A percentile compares a stretch with the other conserved stretches of the same genome.
Conservation (phyloP, 78 protist genomes). For the Dictyostelium capitatum region DNA sequence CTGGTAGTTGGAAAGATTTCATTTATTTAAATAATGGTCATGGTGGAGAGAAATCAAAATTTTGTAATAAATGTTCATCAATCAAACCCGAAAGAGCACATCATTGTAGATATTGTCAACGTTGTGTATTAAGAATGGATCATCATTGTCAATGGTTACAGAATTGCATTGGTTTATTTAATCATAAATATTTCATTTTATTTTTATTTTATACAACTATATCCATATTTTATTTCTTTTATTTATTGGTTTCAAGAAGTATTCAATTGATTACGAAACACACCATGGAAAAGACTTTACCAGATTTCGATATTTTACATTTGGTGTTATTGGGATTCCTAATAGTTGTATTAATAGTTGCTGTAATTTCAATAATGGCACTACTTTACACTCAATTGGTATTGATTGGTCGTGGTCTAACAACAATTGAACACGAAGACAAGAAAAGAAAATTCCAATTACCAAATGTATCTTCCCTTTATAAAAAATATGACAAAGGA, state of each 20-base stretch:
- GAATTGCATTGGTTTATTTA: constrained; percentile 87
- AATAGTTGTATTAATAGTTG: constrained; percentile 26
- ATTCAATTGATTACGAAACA: constrained; percentile 13
- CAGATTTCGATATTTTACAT: constrained; percentile 38
- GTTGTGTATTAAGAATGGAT: constrained; percentile 88
- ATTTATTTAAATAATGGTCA: constrained; percentile 39
- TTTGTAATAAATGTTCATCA: constrained; percentile 71
- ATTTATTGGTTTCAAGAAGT: constrained; percentile 29
- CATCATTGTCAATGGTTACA: constrained; percentile 92
- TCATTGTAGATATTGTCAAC: constrained; percentile 88
- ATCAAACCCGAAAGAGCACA: constrained; percentile 90
- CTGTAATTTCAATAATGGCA: constrained; percentile 46
- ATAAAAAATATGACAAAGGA: constrained; percentile 42
- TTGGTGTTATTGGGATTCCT: constrained; percentile 20
- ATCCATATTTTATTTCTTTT: constrained; percentile 52
- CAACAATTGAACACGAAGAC: constrained; percentile 67
- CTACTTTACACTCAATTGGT: constrained; percentile 23
- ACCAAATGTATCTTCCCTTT: not conserved
- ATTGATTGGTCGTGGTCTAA: constrained; percentile 12
- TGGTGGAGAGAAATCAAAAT: not conserved
- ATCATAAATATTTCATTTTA: constrained; percentile 86
- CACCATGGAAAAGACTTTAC: constrained; percentile 31
- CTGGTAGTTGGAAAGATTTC: constrained; percentile 61
- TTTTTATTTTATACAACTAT: constrained; percentile 82
- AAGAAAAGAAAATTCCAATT: constrained; percentile 20